Conservation (phyloP, 768 basidiomycete genomes). For the Hydnomerulius pinastri region DNA sequence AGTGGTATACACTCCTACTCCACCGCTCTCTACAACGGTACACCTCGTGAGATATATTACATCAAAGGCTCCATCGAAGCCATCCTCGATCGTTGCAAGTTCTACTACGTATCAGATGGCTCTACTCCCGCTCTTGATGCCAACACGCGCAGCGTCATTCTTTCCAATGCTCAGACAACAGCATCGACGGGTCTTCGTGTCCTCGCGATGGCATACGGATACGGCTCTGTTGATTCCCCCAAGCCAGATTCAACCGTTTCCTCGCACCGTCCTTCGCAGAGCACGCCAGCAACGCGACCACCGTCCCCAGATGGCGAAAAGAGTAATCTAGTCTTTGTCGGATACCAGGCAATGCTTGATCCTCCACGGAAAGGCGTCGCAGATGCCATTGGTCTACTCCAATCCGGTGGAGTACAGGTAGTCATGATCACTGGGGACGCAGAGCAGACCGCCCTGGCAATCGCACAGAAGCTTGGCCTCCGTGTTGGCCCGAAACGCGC, state of each 20-base stretch:
- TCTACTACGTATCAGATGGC: conserved; percentile 88
- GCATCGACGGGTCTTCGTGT: conserved; percentile 82
- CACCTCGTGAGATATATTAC: conserved; percentile 76
- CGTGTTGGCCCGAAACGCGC: conserved; percentile 52
- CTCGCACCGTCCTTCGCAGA: conserved; percentile 17
- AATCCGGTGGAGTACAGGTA: conserved; percentile 88
- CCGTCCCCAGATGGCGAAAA: conserved; percentile 37
- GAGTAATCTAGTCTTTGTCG: conserved; percentile 79
- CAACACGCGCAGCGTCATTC: conserved; percentile 65
- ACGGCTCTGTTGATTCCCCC: conserved; percentile 52
- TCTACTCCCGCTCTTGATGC: conserved; percentile 81
- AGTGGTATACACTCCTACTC: conserved; percentile 61
- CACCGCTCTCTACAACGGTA: conserved; percentile 28
- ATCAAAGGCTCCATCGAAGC: conserved; percentile 92
- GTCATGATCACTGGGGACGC: conserved; percentile 99
- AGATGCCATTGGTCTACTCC: conserved; percentile 79
- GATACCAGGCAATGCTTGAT: conserved; percentile 94
- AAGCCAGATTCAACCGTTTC: conserved; percentile 21
- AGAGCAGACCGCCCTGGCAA: conserved; percentile 86
- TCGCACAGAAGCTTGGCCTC: conserved; percentile 84
- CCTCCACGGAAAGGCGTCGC: conserved; percentile 94
- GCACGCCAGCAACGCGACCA: conserved; percentile 29
- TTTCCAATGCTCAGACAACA: conserved; percentile 67
- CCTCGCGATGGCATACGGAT: conserved; percentile 90
- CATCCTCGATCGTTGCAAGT: conserved; percentile 82